phyloP scores from a whole-genome alignment of 768 basidiomycete genomes.

The Saitozyma sp. region DNA sequence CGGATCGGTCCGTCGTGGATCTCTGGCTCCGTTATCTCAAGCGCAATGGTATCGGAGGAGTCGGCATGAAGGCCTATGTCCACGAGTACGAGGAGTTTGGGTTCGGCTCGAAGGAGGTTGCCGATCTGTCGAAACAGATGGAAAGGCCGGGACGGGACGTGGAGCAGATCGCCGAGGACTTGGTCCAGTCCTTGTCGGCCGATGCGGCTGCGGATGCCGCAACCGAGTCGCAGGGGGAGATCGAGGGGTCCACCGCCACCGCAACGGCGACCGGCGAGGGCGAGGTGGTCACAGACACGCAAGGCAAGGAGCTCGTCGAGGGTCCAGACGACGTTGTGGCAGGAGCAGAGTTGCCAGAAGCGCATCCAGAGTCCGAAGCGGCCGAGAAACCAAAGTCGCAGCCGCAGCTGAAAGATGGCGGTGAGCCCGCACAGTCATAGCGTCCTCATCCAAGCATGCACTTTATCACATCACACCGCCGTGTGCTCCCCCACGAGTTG shows the following conservation, averaged over 20 bases:
- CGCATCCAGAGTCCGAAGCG: conserved; percentile 1
- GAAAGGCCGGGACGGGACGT: background rate
- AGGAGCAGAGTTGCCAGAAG: background rate
- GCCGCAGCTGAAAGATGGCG: background rate
- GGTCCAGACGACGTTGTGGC: conserved; percentile 4
- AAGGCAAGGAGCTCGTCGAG: background rate
- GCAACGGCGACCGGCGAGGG: background rate
- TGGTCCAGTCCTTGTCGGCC: background rate
- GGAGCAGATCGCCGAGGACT: background rate
- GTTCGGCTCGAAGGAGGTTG: conserved; percentile 55
- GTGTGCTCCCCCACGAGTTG: background rate
- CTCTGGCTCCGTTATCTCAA: conserved; percentile 78
- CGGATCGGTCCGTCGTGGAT: conserved; percentile 72
- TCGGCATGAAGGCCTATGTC: conserved; percentile 77
- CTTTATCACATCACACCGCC: background rate
- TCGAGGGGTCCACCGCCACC: too few species aligned
- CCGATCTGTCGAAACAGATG: conserved; percentile 10
- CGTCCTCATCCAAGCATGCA: background rate
- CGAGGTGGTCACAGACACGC: background rate
- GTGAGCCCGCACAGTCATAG: background rate
- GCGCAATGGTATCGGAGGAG: conserved; percentile 74
- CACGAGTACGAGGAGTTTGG: conserved; percentile 70
- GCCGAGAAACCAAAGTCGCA: background rate
- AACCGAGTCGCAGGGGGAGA: background rate
- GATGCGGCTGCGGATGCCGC: background rate